Conservation (phyloP, 768 basidiomycete species). For the Albatrellus ellisii region DNA sequence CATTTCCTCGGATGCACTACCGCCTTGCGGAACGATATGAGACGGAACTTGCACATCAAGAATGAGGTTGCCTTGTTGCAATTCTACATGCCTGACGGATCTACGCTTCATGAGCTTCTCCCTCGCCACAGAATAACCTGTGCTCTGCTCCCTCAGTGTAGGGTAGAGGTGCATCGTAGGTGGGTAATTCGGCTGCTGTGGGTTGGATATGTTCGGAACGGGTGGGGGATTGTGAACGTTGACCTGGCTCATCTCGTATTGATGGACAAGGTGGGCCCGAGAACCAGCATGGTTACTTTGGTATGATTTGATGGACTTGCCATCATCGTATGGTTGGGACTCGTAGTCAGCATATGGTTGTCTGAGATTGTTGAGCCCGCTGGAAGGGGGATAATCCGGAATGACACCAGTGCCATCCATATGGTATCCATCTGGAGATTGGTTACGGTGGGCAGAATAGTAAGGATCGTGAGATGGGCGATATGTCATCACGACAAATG, state of each 20-base stretch:
- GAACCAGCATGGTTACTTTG: conserved; percentile 57
- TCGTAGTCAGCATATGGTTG: conserved; percentile 14
- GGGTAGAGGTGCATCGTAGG: conserved; percentile 35
- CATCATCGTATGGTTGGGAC: conserved; percentile 25
- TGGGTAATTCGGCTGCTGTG: conserved; percentile 39
- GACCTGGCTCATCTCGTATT: conserved; percentile 44
- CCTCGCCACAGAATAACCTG: conserved; percentile 46
- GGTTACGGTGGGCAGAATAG: conserved; percentile 1
- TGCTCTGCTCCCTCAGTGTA: conserved; percentile 31
- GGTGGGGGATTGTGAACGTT: conserved; percentile 29
- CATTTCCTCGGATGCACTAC: conserved; percentile 54
- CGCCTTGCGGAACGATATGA: conserved; percentile 60
- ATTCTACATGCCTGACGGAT: conserved; percentile 66
- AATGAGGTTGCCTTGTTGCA: conserved; percentile 74
- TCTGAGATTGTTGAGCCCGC: conserved; percentile 6
- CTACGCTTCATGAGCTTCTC: conserved; percentile 78
- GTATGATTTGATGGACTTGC: conserved; percentile 46
- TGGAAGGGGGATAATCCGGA: conserved; percentile 12
- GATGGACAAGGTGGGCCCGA: conserved; percentile 55
- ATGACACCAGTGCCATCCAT: conserved; percentile 4
- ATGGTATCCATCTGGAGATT: conserved; percentile 1
- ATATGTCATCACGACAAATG: conserved; percentile 23
- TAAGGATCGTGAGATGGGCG: conserved; percentile 18
- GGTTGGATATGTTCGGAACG: conserved; percentile 40
- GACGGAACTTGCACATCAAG: conserved; percentile 73